Conservation (phyloP, 306 rosid genomes). For the Ormosia emarginata region DNA sequence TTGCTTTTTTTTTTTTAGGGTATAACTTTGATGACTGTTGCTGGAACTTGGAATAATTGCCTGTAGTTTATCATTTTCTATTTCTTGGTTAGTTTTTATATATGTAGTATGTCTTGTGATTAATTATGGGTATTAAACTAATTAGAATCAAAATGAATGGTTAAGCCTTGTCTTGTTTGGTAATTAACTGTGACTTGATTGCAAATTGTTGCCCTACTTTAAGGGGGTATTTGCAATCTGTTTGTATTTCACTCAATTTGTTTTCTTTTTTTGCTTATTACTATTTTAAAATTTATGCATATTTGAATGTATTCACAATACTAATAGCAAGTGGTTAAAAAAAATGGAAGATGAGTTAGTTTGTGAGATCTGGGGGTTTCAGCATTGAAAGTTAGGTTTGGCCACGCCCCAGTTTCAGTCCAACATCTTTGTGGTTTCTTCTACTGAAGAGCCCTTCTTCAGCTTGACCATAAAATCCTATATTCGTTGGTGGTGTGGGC, state of each 20-base stretch:
- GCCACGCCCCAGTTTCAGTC: not conserved
- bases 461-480: not conserved
- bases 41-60: not conserved
- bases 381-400: not conserved
- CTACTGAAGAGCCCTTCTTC: not conserved
- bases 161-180: not conserved
- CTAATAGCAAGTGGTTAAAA: not conserved
- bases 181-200: not conserved
- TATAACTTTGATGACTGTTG: not conserved
- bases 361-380: not conserved
- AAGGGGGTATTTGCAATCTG: not conserved
- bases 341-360: not conserved
- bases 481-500: not conserved
- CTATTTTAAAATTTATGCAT: not conserved
- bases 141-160: not conserved
- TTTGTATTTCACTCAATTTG: not conserved
- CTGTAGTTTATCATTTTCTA: not conserved
- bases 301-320: not conserved
- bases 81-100: not conserved
- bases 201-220: not conserved
- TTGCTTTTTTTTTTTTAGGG: too few relatives aligned
- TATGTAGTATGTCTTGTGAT: not conserved
- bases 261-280: not conserved
- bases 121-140: not conserved
- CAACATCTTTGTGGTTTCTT: not conserved